A percentile compares a stretch with the other conserved stretches of the same genome.
phyloP scores from a whole-genome alignment of 495 filamentous ascomycete species.

The Penicillium atrosanguineum region DNA sequence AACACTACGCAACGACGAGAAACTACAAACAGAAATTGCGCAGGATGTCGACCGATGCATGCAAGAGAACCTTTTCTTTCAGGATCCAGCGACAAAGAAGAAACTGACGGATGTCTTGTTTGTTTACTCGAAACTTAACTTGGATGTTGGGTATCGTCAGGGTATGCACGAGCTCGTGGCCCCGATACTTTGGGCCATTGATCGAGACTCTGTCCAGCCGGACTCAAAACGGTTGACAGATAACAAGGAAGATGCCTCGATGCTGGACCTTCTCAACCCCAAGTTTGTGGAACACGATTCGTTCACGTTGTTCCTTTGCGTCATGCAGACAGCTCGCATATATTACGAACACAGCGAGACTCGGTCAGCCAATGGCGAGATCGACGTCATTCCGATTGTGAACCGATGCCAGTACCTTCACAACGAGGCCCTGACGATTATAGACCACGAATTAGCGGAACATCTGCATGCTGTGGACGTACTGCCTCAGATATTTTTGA shows the following conservation, averaged over 20 bases:
- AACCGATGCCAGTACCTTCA: constrained; percentile 82
- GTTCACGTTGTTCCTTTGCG: constrained; percentile 75
- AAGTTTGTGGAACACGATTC: constrained; percentile 84
- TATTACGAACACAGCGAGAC: constrained; percentile 73
- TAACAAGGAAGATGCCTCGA: constrained; percentile 40
- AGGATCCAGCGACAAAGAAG: constrained; percentile 70
- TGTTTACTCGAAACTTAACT: constrained; percentile 91
- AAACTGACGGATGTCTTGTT: constrained; percentile 89
- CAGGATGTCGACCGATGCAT: constrained; percentile 93
- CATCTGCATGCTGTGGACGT: constrained; percentile 85
- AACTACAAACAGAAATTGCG: constrained; percentile 81
- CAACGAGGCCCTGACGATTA: constrained; percentile 68
- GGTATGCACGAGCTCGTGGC: constrained; percentile 97
- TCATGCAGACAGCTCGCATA: constrained; percentile 82
- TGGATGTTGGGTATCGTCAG: constrained; percentile 84
- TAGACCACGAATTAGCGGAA: constrained; percentile 77
- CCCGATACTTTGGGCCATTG: constrained; percentile 84
- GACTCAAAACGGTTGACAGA: constrained; percentile 22
- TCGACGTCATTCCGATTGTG: constrained; percentile 74
- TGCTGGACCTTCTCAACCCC: constrained; percentile 65
- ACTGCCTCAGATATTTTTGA: constrained; percentile 93
- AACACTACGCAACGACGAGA: constrained; percentile 77
- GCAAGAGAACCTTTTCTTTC: constrained; percentile 90
- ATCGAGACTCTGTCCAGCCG: constrained; percentile 71
- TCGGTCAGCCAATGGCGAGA: constrained; percentile 38